Percentiles rank a stretch among this genome's conserved stretches.
Conservation (phyloP, 768 basidiomycete genomes). For the Tulasnella sp. region DNA sequence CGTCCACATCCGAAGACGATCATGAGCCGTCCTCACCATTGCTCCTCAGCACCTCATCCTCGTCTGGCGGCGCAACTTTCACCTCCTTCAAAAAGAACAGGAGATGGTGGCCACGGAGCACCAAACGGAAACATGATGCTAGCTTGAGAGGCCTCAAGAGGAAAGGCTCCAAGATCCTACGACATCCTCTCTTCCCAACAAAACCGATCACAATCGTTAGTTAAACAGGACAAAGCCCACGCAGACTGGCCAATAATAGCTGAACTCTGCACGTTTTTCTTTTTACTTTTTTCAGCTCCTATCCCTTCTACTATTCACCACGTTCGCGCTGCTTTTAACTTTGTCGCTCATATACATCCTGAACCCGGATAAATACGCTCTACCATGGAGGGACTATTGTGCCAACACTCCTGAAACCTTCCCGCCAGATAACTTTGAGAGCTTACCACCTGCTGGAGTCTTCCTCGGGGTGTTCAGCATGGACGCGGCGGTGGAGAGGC, state of each 20-base stretch:
- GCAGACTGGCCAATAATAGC: constrained; percentile 14
- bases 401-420: constrained; percentile 52
- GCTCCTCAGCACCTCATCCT: background rate
- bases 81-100: background rate
- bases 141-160: constrained; percentile 44
- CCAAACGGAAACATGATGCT: constrained; percentile 23
- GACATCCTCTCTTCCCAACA: constrained; percentile 66
- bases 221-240: constrained; percentile 19
- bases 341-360: constrained; percentile 82
- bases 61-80: background rate
- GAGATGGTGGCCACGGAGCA: constrained; percentile 7
- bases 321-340: constrained; percentile 68
- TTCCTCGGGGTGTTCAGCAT: constrained; percentile 35
- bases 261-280: background rate
- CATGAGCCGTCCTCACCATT: constrained; percentile 37
- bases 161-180: constrained; percentile 43
- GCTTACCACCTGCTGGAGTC: constrained; percentile 31
- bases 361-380: constrained; percentile 89
- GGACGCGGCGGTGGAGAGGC: constrained; percentile 29
- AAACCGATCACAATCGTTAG: constrained; percentile 74
- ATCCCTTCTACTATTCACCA: constrained; percentile 60
- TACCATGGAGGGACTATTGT: constrained; percentile 93
- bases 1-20: constrained; percentile 16
- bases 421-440: constrained; percentile 60
- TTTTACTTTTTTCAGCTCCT: constrained; percentile 29